A percentile compares a stretch with the other conserved stretches of the same genome.
These are phyloP conservation scores for Huntiella decipiens DNA, from an alignment of 2,329 filamentous ascomycete species.

Conservation along the genomic window DNA sequence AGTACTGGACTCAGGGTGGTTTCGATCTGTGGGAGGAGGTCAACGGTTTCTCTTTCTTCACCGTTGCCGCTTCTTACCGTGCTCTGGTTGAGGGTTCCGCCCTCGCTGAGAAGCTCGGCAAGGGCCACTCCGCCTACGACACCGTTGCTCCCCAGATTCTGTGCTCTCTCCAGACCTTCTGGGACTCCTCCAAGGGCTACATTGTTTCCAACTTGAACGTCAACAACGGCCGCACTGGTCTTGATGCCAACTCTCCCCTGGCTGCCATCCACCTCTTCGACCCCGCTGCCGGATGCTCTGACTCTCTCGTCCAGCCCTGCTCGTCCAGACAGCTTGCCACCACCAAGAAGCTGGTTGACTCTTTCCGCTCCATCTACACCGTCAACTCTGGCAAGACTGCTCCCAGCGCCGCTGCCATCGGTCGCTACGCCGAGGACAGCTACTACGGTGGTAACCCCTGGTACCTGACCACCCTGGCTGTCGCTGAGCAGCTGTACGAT, in stretches of 20 bases:
- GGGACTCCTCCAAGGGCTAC: constrained; percentile 40
- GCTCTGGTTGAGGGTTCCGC: constrained; percentile 47
- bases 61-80: constrained; percentile 48
- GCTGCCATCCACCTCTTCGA: constrained; percentile 52
- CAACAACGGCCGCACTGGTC: constrained; percentile 39
- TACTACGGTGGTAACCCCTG: constrained; percentile 70
- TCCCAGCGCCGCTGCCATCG: constrained; percentile 41
- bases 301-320: constrained; percentile 60
- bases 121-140: constrained; percentile 39
- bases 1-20: constrained; percentile 48
- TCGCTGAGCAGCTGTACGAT: constrained; percentile 64
- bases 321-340: constrained; percentile 50
- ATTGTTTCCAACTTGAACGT: constrained; percentile 44
- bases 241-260: constrained; percentile 54
- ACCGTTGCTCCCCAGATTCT: constrained; percentile 49
- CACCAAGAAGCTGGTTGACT: constrained; percentile 56
- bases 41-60: constrained; percentile 61
- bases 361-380: constrained; percentile 50
- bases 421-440: constrained; percentile 51
- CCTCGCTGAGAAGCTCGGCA: constrained; percentile 44
- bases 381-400: constrained; percentile 47
- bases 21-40: constrained; percentile 80
- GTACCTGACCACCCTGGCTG: constrained; percentile 59
- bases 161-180: constrained; percentile 58
- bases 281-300: constrained; percentile 43